Percentiles rank a stretch among this genome's conserved stretches.
Evolutionary conservation across 2,329 filamentous ascomycete genomes (phyloP).

Genomic region (Aureobasidium lini): DNA sequence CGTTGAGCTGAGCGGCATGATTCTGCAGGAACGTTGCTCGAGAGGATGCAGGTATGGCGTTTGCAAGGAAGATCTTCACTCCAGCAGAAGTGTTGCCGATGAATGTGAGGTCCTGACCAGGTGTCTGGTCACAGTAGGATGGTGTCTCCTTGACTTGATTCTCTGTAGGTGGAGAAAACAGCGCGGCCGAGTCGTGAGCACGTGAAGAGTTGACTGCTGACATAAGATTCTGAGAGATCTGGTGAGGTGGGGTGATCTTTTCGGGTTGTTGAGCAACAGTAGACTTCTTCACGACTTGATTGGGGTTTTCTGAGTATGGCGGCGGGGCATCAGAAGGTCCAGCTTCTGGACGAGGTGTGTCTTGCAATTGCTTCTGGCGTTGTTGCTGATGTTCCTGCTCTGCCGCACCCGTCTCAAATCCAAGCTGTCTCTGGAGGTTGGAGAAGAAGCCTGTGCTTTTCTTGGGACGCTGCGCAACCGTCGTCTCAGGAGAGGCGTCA

Average conservation of each 20-base stretch:
- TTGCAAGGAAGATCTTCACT: slow-evolving; percentile 66
- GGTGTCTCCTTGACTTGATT: slow-evolving; percentile 67
- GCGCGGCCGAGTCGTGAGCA: slow-evolving; percentile 61
- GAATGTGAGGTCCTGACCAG: slow-evolving; percentile 65
- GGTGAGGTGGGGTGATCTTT: slow-evolving; percentile 35
- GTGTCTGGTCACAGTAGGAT: slow-evolving; percentile 75
- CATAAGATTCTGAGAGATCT: slow-evolving; percentile 61
- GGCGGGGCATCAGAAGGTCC: slow-evolving; percentile 23
- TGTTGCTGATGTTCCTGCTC: slow-evolving; percentile 28
- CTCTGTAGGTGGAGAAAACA: slow-evolving; percentile 68
- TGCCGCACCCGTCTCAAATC: slow-evolving; percentile 50
- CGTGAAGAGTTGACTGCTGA: slow-evolving; percentile 74
- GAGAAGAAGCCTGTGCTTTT: slow-evolving; percentile 57
- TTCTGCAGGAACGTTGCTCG: slow-evolving; percentile 51
- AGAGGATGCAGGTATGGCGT: slow-evolving; percentile 40
- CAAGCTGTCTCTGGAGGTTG: slow-evolving; percentile 59
- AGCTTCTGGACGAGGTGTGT: background rate
- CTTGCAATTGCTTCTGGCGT: slow-evolving; percentile 20
- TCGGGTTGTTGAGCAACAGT: slow-evolving; percentile 25
- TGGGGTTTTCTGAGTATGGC: slow-evolving; percentile 23
- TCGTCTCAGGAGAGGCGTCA: slow-evolving; percentile 51
- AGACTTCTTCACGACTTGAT: slow-evolving; percentile 18
- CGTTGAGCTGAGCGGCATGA: slow-evolving; percentile 56
- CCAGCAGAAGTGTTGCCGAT: slow-evolving; percentile 62
- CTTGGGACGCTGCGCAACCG: slow-evolving; percentile 12